phyloP scores from a whole-genome alignment of 495 filamentous ascomycete genomes.

The Penicillium cataractarum region DNA sequence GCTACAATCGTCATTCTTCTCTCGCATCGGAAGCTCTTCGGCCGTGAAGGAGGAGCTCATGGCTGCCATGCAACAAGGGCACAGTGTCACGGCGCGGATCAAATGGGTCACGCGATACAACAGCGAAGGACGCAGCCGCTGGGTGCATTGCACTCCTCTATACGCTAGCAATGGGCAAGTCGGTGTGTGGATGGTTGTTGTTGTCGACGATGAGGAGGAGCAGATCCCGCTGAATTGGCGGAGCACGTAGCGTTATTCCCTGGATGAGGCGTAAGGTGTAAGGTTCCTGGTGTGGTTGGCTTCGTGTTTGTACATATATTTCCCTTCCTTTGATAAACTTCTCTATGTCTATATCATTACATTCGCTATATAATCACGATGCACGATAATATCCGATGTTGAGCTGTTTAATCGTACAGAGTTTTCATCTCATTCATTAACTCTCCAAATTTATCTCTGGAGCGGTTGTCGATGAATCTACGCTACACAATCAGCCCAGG shows the following conservation, averaged over 20 bases:
- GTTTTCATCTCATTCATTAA: too few relatives aligned
- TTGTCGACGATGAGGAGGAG: slow-evolving; percentile 54
- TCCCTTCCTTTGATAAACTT: background rate
- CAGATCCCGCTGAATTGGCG: slow-evolving; percentile 22
- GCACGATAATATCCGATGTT: too few relatives aligned
- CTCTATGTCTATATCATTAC: background rate
- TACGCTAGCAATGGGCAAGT: slow-evolving; percentile 58
- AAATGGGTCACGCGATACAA: slow-evolving; percentile 55
- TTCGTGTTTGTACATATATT: background rate
- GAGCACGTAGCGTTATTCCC: slow-evolving; percentile 5
- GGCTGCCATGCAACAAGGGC: slow-evolving; percentile 59
- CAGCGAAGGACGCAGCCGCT: slow-evolving; percentile 52
- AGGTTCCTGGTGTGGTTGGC: background rate
- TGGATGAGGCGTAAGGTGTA: too few relatives aligned
- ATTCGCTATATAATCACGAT: too few relatives aligned
- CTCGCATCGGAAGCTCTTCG: slow-evolving; percentile 55
- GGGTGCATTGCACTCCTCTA: slow-evolving; percentile 65
- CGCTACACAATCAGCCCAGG: too few relatives aligned
- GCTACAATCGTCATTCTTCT: slow-evolving; percentile 37
- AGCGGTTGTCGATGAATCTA: too few relatives aligned
- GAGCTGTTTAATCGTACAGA: too few relatives aligned
- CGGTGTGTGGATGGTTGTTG: slow-evolving; percentile 66
- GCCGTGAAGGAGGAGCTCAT: slow-evolving; percentile 59
- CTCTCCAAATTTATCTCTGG: too few relatives aligned
- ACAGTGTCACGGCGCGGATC: slow-evolving; percentile 66